phyloP scores from a whole-genome alignment of 73 alveolate species.

The Diophrys sp. region DNA sequence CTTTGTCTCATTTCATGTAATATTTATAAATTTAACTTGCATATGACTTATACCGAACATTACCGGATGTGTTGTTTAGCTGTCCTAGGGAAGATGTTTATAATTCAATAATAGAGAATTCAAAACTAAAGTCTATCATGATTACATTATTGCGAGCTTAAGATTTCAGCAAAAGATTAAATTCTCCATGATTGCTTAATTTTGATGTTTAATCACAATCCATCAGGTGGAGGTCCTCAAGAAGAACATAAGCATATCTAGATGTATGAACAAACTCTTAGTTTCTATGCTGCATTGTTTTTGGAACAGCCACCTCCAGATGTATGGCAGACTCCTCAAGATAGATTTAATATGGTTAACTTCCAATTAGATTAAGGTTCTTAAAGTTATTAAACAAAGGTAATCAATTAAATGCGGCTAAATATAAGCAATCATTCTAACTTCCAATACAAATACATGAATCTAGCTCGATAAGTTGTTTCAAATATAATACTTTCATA shows the following conservation, averaged over 20 bases:
- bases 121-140: no score
- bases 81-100: constrained; percentile 5
- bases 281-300: constrained; percentile 27
- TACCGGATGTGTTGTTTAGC: constrained; percentile 26
- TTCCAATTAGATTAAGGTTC: no score
- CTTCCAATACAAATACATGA: constrained; percentile 10
- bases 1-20: no score
- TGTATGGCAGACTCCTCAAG: constrained; percentile 48
- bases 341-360: constrained; percentile 18
- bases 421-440: no score
- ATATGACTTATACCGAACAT: constrained; percentile 22
- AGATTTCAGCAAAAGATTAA: no score
- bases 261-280: constrained; percentile 30
- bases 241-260: constrained; percentile 10
- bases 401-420: no score
- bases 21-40: no score
- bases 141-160: no score
- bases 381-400: no score
- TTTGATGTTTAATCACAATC: constrained; percentile 43
- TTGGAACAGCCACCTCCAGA: constrained; percentile 23
- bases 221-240: constrained; percentile 35
- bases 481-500: no score
- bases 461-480: constrained; percentile 16
- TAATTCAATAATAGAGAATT: no score
- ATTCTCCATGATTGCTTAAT: no score